Base-by-base conservation (phyloP, 371 early-diverging fungal species). In the Zychaea mexicana region DNA sequence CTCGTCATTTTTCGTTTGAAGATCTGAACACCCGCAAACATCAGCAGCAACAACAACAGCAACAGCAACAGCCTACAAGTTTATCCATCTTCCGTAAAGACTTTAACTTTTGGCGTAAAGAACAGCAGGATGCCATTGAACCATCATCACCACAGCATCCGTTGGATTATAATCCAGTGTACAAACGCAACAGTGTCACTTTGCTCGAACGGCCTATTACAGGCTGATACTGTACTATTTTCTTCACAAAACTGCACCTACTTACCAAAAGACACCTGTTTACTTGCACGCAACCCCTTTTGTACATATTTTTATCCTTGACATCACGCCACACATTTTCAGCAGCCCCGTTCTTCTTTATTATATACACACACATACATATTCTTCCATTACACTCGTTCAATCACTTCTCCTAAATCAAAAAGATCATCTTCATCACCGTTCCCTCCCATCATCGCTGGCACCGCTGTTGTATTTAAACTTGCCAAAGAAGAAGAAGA, bases 1-100 rank as follows among this genome's bases (percentile, higher is more conserved):
- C 76, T 0, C 52, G 74, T 7, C 74, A 79, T 57, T 76, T 76
- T 60, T 79, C 79, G 0, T 72, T 79, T 46, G 76, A 73, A 45
- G 76, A 76, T 27, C 13, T 79, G 5, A 68, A 73, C 39, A 60
- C 42, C 6, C 42, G 38, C 30, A 24, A 38, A 26, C 36, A 61
- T 21, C 38, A 57, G 22, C 59, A 58, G 5, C 47, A 57, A 32
- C 60, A 67, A 36, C 65, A 71, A 46, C 69, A 71, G 15, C 66
- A 42, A 42, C 42, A 42, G 15, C 42, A 42, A 42, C 42, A 42
- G n/a, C n/a, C n/a, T n/a, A n/a, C 72, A 32, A 70, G 64, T 68
- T 30, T 58, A 2, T 62, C 76, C 21, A 65, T 78, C 10, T 78
- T 78, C 39, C 71, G 76, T 9, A 78, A 78, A 65, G 78, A 78